Percentiles rank a stretch among this genome's conserved stretches.
Evolutionary conservation across 1,284 basidiomycete genomes (phyloP).

Genomic region (Leccinum pallidistipes): DNA sequence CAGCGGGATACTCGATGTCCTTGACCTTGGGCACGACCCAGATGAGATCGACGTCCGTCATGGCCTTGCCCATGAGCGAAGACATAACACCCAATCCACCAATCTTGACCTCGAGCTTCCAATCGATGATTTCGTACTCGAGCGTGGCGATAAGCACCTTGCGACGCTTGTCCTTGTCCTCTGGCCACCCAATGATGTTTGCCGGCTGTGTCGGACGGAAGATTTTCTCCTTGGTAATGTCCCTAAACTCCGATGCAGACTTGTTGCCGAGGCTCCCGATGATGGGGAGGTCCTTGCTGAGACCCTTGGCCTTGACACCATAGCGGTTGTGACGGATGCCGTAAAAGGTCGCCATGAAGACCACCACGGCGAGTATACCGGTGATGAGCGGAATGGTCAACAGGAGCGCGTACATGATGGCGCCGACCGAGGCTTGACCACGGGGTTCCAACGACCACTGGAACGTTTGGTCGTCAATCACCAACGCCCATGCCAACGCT

Average conservation of each 20-base stretch:
- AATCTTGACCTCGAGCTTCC: slow-evolving; percentile 96
- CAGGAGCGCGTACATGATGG: slow-evolving; percentile 82
- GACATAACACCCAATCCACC: slow-evolving; percentile 97
- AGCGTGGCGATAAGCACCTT: slow-evolving; percentile 89
- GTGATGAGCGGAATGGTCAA: slow-evolving; percentile 83
- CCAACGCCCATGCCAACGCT: slow-evolving; percentile 82
- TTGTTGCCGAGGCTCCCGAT: slow-evolving; percentile 66
- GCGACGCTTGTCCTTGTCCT: slow-evolving; percentile 84
- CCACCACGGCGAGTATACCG: slow-evolving; percentile 73
- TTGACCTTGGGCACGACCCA: slow-evolving; percentile 95
- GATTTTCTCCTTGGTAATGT: slow-evolving; percentile 58
- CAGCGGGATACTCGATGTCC: slow-evolving; percentile 86
- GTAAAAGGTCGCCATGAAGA: slow-evolving; percentile 96
- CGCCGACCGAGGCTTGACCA: slow-evolving; percentile 77
- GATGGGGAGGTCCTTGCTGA: slow-evolving; percentile 77
- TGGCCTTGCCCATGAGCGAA: slow-evolving; percentile 92
- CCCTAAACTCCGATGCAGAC: slow-evolving; percentile 62
- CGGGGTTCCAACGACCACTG: slow-evolving; percentile 79
- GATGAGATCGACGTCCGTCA: slow-evolving; percentile 91
- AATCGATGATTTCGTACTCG: slow-evolving; percentile 94
- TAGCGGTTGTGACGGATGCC: slow-evolving; percentile 92
- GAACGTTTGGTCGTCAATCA: slow-evolving; percentile 76
- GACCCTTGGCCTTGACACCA: slow-evolving; percentile 71
- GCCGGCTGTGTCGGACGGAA: slow-evolving; percentile 55
- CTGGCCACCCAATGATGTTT: slow-evolving; percentile 90